Evolutionary conservation across 805 yeast species (phyloP), one percentile per base, ranked within the genome.

Genomic region (Tetrapisispora nanseiensis): DNA sequence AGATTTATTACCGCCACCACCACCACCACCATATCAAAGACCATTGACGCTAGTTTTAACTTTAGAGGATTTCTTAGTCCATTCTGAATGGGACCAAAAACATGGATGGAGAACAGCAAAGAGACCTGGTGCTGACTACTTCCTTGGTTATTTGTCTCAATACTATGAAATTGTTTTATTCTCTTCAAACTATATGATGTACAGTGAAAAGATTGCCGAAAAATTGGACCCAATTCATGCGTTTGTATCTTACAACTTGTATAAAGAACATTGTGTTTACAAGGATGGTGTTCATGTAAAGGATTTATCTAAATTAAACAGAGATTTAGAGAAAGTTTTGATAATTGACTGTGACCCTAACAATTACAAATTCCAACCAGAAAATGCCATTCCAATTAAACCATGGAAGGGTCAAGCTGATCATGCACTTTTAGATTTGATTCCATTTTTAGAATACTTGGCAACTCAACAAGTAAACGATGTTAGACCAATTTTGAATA

Each of bases 51-150:
- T 92, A 50, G 97, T 92, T 7, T 63, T 92, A 53, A 80, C 85
- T 24, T 73, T 92, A 56, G 98, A 92, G 55, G 98, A 92, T 57
- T 68, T 92, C 46, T 73, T 92, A 58, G 77, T 90, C 44, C 96
- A 92, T 62, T 80, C 95, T 31, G 85, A 82, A 48, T 92, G 98
- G 98, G 76, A 85, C 44, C 77, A 86, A 51, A 78, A 85, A 63
- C 73, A 78, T 59, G 98, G 98, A 42, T 92, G 99, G 99, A 81
- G 92, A 68, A 90, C 97, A 13, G 97, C 95, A 24, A 92, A 92
- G 72, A 86, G 99, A 70, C 97, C 98, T 27, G 99, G 98, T 48
- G 80, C 86, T 47, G 98, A 94, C 65, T 92, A 92, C 70, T 92
- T 92, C 68, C 69, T 92, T 60, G 95, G 95, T 23, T 92, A 92